Conservation (phyloP, 2,329 filamentous ascomycete species). For the Monilinia laxa region DNA sequence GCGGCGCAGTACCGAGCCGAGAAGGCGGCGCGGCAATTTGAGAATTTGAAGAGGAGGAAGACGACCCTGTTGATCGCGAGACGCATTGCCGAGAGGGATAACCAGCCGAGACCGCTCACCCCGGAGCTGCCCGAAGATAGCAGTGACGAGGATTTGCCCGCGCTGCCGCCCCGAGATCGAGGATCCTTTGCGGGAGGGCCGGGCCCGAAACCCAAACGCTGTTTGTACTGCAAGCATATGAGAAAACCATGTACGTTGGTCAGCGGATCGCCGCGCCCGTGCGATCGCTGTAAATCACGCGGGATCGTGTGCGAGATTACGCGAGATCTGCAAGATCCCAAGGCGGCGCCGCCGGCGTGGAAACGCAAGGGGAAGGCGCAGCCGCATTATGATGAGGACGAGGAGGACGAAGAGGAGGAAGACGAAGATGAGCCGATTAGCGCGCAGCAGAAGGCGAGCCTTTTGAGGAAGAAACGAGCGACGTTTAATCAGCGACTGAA, state of each 20-base stretch:
- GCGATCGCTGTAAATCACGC: conserved; percentile 2
- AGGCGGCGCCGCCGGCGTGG: neutral
- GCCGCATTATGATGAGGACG: neutral
- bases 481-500: neutral
- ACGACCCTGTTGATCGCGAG: neutral
- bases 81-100: neutral
- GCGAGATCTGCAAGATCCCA: neutral
- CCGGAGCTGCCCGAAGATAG: conserved; percentile 6
- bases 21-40: neutral
- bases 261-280: neutral
- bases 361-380: neutral
- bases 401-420: neutral
- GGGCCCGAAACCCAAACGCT: neutral
- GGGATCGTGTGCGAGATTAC: conserved; percentile 7
- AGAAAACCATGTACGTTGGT: neutral
- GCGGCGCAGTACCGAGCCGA: conserved; percentile 3
- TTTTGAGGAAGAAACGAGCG: neutral
- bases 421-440: conserved; percentile 2
- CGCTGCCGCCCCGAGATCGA: neutral
- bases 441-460: neutral
- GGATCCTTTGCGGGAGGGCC: neutral
- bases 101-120: neutral
- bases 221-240: conserved; percentile 8
- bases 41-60: neutral
- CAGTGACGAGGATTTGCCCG: conserved; percentile 16